phyloP scores from a whole-genome alignment of 768 basidiomycete genomes.

The Amanita thiersii region DNA sequence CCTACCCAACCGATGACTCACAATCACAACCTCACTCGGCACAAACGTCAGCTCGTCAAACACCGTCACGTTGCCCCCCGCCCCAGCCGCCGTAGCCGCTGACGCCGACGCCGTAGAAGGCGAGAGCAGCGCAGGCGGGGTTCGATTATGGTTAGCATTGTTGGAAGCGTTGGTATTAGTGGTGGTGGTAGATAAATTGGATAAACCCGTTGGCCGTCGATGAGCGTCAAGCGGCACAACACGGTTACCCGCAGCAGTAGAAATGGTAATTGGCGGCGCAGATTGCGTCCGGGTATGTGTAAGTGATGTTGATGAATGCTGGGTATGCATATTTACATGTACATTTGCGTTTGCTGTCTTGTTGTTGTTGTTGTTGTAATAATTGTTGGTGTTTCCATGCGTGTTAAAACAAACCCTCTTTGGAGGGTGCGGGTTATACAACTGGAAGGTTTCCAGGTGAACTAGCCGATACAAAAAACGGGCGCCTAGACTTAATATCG shows the following conservation, averaged over 20 bases:
- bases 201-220: too few species aligned
- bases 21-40: constrained; percentile 4
- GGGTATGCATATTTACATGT: too few species aligned
- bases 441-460: constrained; percentile 26
- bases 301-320: background rate
- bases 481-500: constrained; percentile 33
- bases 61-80: background rate
- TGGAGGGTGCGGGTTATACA: constrained; percentile 18
- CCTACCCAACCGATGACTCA: background rate
- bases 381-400: background rate
- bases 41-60: constrained; percentile 2
- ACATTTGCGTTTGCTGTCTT: too few species aligned
- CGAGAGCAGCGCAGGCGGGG: background rate
- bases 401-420: background rate
- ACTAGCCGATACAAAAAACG: constrained; percentile 30
- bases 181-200: too few species aligned
- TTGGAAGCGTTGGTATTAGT: background rate
- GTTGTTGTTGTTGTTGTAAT: background rate
- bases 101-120: too few species aligned
- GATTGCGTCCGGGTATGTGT: background rate
- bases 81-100: background rate
- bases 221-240: background rate
- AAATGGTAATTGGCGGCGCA: background rate
- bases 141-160: background rate
- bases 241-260: background rate